Percentiles rank a stretch among this genome's conserved stretches.
Evolutionary conservation across 805 yeast species (phyloP).

Genomic region (Candida morakotiae): DNA sequence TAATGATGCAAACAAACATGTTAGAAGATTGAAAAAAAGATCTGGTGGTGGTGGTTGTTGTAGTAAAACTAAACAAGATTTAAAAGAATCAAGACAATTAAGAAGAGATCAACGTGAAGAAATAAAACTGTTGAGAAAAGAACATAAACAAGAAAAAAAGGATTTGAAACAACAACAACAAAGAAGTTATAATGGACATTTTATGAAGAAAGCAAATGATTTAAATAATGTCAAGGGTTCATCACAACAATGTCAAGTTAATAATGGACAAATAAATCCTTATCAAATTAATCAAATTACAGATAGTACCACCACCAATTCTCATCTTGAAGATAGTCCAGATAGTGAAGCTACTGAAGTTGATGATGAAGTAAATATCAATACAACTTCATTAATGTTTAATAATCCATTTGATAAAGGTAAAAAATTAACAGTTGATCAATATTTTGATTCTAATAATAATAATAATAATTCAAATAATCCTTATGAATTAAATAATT

Average conservation of each 20-base stretch:
- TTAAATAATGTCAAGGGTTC: background rate
- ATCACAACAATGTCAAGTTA: background rate
- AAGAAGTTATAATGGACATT: slow-evolving; percentile 3
- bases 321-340: background rate
- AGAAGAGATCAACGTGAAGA: slow-evolving; percentile 8
- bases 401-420: slow-evolving; percentile 6
- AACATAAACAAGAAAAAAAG: slow-evolving; percentile 9
- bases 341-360: slow-evolving; percentile 8
- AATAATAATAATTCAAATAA: background rate
- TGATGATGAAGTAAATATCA: slow-evolving; percentile 9
- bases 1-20: slow-evolving; percentile 32
- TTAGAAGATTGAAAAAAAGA: slow-evolving; percentile 9
- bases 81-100: slow-evolving; percentile 1
- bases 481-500: too few species aligned
- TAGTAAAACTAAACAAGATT: slow-evolving; percentile 2
- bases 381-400: slow-evolving; percentile 1
- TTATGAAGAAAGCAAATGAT: slow-evolving; percentile 4
- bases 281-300: slow-evolving; percentile 2
- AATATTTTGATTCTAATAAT: background rate
- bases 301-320: background rate
- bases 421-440: slow-evolving; percentile 1
- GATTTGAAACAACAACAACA: slow-evolving; percentile 5
- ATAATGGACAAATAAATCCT: slow-evolving; percentile 4
- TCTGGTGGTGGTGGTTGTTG: background rate
- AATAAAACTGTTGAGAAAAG: slow-evolving; percentile 5